phyloP scores from a whole-genome alignment of 2,329 filamentous ascomycete genomes.

The Exophiala viscosa region DNA sequence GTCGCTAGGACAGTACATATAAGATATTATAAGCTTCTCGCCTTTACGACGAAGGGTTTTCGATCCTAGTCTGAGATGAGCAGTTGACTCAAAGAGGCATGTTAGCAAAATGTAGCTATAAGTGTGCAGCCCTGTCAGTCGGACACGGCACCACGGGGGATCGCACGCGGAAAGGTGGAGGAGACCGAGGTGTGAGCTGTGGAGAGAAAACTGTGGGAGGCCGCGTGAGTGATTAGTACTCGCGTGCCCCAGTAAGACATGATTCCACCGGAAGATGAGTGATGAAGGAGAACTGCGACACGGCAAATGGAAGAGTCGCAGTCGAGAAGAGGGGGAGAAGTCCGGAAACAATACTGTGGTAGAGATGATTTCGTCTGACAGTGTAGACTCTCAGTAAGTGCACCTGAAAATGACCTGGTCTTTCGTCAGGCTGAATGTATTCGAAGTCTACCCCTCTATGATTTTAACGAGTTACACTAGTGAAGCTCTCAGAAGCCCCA shows the following conservation, averaged over 20 bases:
- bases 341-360: background rate
- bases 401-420: background rate
- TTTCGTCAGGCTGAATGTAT: background rate
- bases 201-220: conserved; percentile 6
- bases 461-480: background rate
- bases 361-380: background rate
- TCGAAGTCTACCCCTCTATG: background rate
- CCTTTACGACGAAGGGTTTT: too few species aligned
- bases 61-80: too few species aligned
- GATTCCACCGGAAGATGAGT: background rate
- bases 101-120: background rate
- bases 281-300: conserved; percentile 1
- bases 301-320: background rate
- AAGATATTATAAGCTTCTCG: too few species aligned
- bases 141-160: background rate
- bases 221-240: background rate
- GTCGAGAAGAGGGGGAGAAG: conserved; percentile 4
- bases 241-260: background rate
- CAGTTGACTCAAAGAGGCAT: background rate
- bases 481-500: background rate
- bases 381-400: background rate
- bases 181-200: conserved; percentile 12
- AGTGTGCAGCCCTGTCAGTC: background rate
- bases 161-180: conserved; percentile 1
- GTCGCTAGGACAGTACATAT: too few species aligned